phyloP scores from a whole-genome alignment of 768 basidiomycete species.

The Hirschioporus abietinus region DNA sequence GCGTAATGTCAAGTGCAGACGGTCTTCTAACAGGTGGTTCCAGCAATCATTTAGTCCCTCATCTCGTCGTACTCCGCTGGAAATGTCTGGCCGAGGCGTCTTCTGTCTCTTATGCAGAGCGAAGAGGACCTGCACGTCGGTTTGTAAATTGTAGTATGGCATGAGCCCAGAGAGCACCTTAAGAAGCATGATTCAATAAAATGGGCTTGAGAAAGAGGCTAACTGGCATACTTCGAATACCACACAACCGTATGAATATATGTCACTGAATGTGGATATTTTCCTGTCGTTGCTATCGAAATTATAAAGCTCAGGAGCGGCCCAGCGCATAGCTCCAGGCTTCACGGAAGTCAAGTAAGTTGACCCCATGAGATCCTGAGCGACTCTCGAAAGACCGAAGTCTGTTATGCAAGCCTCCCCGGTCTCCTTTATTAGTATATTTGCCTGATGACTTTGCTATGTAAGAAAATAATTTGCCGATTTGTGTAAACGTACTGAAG shows the following conservation, averaged over 20 bases:
- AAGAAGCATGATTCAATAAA: too few species aligned
- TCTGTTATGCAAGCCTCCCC: constrained; percentile 18
- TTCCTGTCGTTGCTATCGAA: constrained; percentile 1
- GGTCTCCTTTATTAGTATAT: constrained; percentile 19
- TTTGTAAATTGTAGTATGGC: constrained; percentile 35
- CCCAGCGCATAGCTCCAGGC: constrained; percentile 16
- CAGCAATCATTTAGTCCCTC: constrained; percentile 36
- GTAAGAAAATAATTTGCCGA: too few species aligned
- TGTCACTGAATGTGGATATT: constrained; percentile 13
- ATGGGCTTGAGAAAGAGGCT: constrained; percentile 3
- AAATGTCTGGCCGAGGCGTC: constrained; percentile 31
- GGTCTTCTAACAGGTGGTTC: constrained; percentile 29
- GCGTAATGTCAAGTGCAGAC: constrained; percentile 23
- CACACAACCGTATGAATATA: constrained; percentile 17
- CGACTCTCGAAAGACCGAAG: constrained; percentile 19
- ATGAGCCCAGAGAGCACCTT: constrained; percentile 37
- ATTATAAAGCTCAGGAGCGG: constrained; percentile 18
- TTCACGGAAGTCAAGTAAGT: constrained; percentile 11
- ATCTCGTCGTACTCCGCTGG: constrained; percentile 27
- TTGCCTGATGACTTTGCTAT: constrained; percentile 14
- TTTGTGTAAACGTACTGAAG: constrained; percentile 12
- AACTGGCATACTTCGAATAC: constrained; percentile 14
- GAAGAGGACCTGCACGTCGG: constrained; percentile 35
- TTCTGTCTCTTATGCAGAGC: constrained; percentile 35
- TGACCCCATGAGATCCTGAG: constrained; percentile 5